These are phyloP conservation scores for Colletotrichum eremochloae DNA, from an alignment of 2,329 filamentous ascomycete species.

Conservation along the genomic window DNA sequence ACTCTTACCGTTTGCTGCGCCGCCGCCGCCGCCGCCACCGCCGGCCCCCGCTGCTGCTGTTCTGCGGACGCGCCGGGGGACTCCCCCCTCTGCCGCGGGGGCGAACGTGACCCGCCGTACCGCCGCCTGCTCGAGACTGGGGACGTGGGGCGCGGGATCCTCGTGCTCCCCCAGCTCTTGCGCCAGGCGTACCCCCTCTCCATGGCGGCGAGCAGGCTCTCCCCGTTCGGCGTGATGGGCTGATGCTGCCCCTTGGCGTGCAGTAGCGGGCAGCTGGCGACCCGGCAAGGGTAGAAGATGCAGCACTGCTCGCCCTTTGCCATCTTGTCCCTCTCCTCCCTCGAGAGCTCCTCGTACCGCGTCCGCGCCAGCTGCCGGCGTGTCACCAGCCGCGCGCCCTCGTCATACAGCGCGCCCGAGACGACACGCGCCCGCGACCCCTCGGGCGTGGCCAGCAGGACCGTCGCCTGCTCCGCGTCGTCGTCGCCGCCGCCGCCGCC, in stretches of 20 bases:
- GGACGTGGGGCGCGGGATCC: not conserved
- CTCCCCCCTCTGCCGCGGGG: not conserved
- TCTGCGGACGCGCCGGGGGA: not conserved
- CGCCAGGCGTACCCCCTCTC: conserved; percentile 1
- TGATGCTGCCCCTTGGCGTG: conserved; percentile 9
- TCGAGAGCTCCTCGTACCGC: conserved; percentile 8
- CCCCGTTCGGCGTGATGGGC: not conserved
- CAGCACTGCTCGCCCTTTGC: not conserved
- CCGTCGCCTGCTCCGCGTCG: not conserved
- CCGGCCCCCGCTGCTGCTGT: not conserved
- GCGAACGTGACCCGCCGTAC: not conserved
- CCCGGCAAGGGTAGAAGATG: conserved; percentile 13
- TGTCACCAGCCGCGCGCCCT: conserved; percentile 5
- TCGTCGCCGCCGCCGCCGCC: not conserved
- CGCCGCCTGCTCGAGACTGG: not conserved
- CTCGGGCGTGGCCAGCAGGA: not conserved
- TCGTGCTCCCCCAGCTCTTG: not conserved
- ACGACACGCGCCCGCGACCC: not conserved
- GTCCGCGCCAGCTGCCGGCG: not conserved
- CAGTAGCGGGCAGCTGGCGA: conserved; percentile 4
- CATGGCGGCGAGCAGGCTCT: conserved; percentile 1
- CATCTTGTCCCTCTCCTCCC: conserved; percentile 1
- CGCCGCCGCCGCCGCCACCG: not conserved
- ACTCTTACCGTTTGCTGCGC: not conserved
- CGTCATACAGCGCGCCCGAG: not conserved